Evolutionary conservation across 345 rosid species (phyloP), one percentile per base, ranked within the genome.

Genomic region (Heritiera fomes): DNA sequence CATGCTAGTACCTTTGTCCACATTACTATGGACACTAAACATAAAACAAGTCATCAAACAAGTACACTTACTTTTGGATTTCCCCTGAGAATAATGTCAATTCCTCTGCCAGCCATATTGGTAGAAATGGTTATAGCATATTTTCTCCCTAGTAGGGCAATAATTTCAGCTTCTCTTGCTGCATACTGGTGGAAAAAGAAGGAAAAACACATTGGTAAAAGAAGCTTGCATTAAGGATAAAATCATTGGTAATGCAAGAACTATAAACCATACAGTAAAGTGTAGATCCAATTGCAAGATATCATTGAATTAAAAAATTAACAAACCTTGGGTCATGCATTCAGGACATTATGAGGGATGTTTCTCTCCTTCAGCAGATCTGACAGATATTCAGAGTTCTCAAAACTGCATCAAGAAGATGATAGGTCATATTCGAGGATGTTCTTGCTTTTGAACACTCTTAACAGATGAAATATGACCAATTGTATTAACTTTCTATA

Each of bases 41-140:
- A 53, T 61, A 14, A 53, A 53, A 52, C 4, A 52, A 52, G 76
- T 58, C 47, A 80, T 59, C 50, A 23, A 77, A 70, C 55, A 77
- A 17, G 75, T 6, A 43, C 7, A 76, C 87, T 65, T 89, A 95
- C 98, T 84, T 91, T 93, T 56, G 98, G 94, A 82, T 93, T 95
- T 88, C 98, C 98, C 75, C 98, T 98, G 64, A 95, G 87, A 82
- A 95, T 95, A 81, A 95, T 93, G 79, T 95, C 98, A 41, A 98
- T 95, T 75, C 98, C 98, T 81, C 98, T 91, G 76, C 98, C 98
- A 82, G 98, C 98, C 98, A 95, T 93, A 85, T 95, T 95, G 79
- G 98, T 95, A 75, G 98, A 93, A 79, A 95, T 90, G 74, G 98
- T 95, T 82, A 95, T 91, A 82, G 98, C 97, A 87, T 88, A 86